Base-by-base conservation (phyloP, 2,329 filamentous ascomycete genomes). In the Calonectria montana region DNA sequence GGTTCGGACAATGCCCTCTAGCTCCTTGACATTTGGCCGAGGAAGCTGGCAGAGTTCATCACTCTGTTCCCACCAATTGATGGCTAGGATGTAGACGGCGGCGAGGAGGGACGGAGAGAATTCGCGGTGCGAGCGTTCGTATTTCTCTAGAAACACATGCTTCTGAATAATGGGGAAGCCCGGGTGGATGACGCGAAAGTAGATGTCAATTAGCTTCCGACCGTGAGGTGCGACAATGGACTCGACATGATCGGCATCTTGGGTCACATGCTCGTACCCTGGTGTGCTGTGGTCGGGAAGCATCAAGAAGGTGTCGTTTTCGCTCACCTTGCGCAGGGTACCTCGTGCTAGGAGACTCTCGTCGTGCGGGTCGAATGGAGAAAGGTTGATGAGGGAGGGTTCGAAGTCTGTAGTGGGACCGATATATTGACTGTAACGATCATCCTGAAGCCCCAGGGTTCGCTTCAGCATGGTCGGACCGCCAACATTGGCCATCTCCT, bases 61-160 rank as follows among this genome's bases (percentile, higher is more conserved):
- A 73, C 92, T 93, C 73, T 94, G 89, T 64, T 94, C 91, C 92
- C 95, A 97, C 92, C 95, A 97, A 82, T 96, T 95, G 79, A 97
- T 89, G 10, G 95, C 94, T 27, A 98, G 86, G 27, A 97, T 91
- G 79, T 97, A 97, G 77, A 97, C 92, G 65, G 94, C 94, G 37
- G 94, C 94, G 18, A 97, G 87, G 29, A 97, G 86, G 13, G 93
- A 90, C 1, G 94, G 94, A 16, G 94, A 92, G 79, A 96, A 94
- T 76, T 94, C 92, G 66, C 90, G 89, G 77, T 94, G 91, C 48
- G 91, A 92, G 76, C 91, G 89, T 61, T 91, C 90, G 84, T 96
- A 94, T 79, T 94, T 93, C 81, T 96, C 93, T 73, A 94, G 86
- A 76, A 96, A 96, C 68, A 95, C 91, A 70, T 91, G 89, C 83